Evolutionary conservation across 306 rosid species (phyloP).

Genomic region (Psophocarpus tetragonolobus): DNA sequence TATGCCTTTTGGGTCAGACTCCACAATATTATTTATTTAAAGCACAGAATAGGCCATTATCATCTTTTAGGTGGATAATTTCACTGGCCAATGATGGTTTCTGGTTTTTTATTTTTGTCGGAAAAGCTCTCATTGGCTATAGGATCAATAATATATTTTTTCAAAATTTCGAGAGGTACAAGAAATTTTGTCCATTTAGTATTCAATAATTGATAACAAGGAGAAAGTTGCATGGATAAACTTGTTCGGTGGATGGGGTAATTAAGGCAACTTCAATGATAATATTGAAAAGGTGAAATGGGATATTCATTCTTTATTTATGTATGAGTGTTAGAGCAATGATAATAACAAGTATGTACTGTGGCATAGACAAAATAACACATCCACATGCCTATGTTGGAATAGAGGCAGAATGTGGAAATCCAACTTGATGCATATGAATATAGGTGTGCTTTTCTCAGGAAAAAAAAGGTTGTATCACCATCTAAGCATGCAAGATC

Average conservation of each 20-base stretch:
- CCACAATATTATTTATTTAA: not conserved
- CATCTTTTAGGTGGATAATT: slow-evolving; percentile 1
- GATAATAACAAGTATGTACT: not conserved
- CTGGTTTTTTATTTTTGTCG: not conserved
- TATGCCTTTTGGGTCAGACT: not conserved
- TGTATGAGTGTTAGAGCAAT: not conserved
- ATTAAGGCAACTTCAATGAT: slow-evolving; percentile 16
- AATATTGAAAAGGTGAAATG: slow-evolving; percentile 24
- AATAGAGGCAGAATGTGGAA: not conserved
- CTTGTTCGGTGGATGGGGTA: slow-evolving; percentile 22
- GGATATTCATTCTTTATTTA: not conserved
- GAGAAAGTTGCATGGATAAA: slow-evolving; percentile 36
- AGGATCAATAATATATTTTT: not conserved
- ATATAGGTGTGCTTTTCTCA: not conserved
- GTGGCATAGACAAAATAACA: not conserved
- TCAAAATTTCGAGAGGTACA: not conserved
- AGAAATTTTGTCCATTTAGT: not conserved
- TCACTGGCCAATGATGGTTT: not conserved
- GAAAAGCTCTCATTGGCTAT: slow-evolving; percentile 8
- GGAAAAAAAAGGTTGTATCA: not conserved
- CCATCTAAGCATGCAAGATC: slow-evolving; percentile 23
- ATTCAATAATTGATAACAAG: slow-evolving; percentile 21
- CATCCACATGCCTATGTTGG: not conserved
- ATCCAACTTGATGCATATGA: not conserved
- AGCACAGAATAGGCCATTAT: not conserved